A percentile compares a stretch with the other conserved stretches of the same genome.
These are phyloP conservation scores for Friedmanniomyces simplex DNA, from an alignment of 495 filamentous ascomycete genomes.

Conservation along the genomic window DNA sequence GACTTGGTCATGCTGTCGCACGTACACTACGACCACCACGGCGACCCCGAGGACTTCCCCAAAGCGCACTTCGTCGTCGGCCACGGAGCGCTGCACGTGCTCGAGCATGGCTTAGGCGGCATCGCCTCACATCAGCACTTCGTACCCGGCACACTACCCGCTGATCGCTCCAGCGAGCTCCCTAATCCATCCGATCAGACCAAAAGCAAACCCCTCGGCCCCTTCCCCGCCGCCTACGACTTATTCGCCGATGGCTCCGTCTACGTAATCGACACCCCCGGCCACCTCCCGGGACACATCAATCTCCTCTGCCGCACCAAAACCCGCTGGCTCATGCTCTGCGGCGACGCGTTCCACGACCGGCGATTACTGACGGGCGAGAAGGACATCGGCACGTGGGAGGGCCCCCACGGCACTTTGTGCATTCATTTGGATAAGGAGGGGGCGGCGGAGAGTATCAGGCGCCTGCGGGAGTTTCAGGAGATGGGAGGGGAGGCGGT, in stretches of 20 bases:
- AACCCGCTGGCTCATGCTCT: slow-evolving; percentile 29
- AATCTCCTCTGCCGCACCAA: slow-evolving; percentile 28
- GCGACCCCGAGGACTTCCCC: slow-evolving; percentile 38
- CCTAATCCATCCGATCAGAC: slow-evolving; percentile 3
- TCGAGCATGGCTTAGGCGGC: slow-evolving; percentile 26
- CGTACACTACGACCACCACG: slow-evolving; percentile 45
- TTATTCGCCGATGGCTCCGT: slow-evolving; percentile 29
- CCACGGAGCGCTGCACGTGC: slow-evolving; percentile 34
- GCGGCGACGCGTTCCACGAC: slow-evolving; percentile 33
- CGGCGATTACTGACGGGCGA: slow-evolving; percentile 27
- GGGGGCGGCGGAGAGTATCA: slow-evolving; percentile 22
- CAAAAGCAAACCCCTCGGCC: slow-evolving; percentile 25
- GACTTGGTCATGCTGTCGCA: slow-evolving; percentile 40
- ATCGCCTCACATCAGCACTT: slow-evolving; percentile 28
- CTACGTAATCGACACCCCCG: slow-evolving; percentile 29
- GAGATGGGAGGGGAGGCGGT: slow-evolving; percentile 18
- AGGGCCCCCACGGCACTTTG: slow-evolving; percentile 23
- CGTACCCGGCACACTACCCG: slow-evolving; percentile 27
- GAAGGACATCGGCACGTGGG: slow-evolving; percentile 28
- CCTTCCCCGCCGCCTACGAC: slow-evolving; percentile 26
- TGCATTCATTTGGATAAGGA: slow-evolving; percentile 31
- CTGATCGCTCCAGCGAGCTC: slow-evolving; percentile 27
- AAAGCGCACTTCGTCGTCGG: slow-evolving; percentile 38
- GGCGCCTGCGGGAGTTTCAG: slow-evolving; percentile 22
- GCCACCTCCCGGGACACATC: slow-evolving; percentile 30